Evolutionary conservation across 805 yeast genomes (phyloP).

Genomic region (Lachancea mirantina): DNA sequence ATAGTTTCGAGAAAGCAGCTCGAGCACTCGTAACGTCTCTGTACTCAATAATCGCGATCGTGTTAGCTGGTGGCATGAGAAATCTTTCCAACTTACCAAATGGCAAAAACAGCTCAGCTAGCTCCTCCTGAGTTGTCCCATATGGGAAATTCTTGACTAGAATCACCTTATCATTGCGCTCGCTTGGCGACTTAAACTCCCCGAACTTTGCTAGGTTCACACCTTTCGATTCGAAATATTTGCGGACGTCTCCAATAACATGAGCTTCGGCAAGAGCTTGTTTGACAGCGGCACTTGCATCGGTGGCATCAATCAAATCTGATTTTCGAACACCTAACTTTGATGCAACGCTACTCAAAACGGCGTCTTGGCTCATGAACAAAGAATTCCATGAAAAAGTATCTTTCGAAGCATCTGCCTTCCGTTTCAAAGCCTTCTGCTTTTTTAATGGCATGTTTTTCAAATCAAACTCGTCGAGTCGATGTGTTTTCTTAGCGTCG

Average conservation of each 20-base stretch:
- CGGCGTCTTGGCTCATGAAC: constrained; percentile 86
- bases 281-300: constrained; percentile 82
- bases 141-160: constrained; percentile 86
- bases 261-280: constrained; percentile 97
- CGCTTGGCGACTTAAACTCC: constrained; percentile 36
- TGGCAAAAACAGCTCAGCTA: constrained; percentile 72
- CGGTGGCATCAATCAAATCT: constrained; percentile 81
- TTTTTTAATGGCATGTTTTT: constrained; percentile 88
- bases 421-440: constrained; percentile 76
- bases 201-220: constrained; percentile 72
- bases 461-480: constrained; percentile 83
- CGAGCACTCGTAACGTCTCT: constrained; percentile 78
- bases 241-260: constrained; percentile 84
- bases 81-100: constrained; percentile 75
- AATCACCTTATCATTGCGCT: constrained; percentile 72
- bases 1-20: constrained; percentile 78
- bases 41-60: constrained; percentile 89
- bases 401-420: constrained; percentile 74
- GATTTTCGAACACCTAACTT: constrained; percentile 78
- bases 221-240: constrained; percentile 77
- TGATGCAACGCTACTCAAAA: constrained; percentile 79
- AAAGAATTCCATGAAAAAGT: constrained; percentile 95
- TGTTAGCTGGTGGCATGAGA: constrained; percentile 93
- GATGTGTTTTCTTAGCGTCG: constrained; percentile 71
- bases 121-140: constrained; percentile 74